Conservation (phyloP, 495 filamentous ascomycete genomes). For the Alectoria sarmentosa region DNA sequence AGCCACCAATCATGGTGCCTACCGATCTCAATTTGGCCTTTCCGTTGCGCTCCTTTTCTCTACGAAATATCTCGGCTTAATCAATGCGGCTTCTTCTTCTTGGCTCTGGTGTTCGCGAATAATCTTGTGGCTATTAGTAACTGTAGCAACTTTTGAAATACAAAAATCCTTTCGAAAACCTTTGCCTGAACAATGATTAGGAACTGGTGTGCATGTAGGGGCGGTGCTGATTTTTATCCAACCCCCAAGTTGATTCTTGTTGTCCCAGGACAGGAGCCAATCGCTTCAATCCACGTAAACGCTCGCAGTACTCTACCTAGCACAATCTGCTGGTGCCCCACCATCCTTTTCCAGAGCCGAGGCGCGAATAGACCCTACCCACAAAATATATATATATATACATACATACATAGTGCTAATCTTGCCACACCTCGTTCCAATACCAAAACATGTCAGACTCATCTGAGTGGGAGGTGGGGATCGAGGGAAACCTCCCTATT, state of each 20-base stretch:
- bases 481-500: slow-evolving; percentile 29
- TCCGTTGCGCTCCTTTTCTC: too few relatives aligned
- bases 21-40: too few relatives aligned
- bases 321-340: neutral
- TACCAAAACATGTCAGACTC: slow-evolving; percentile 16
- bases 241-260: neutral
- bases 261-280: neutral
- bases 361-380: neutral
- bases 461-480: slow-evolving; percentile 20
- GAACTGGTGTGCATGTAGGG: neutral
- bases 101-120: neutral
- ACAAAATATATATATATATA: slow-evolving; percentile 2
- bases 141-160: neutral
- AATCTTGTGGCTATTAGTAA: neutral
- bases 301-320: neutral
- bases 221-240: neutral
- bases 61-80: neutral
- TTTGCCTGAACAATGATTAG: neutral
- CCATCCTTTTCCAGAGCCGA: neutral
- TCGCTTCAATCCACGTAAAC: neutral
- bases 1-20: too few relatives aligned
- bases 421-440: neutral
- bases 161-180: neutral
- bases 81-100: neutral
- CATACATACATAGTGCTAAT: neutral